These are phyloP conservation scores for Thymus mandschuricus DNA, from an alignment of 257 asterid species.

Conservation along the genomic window DNA sequence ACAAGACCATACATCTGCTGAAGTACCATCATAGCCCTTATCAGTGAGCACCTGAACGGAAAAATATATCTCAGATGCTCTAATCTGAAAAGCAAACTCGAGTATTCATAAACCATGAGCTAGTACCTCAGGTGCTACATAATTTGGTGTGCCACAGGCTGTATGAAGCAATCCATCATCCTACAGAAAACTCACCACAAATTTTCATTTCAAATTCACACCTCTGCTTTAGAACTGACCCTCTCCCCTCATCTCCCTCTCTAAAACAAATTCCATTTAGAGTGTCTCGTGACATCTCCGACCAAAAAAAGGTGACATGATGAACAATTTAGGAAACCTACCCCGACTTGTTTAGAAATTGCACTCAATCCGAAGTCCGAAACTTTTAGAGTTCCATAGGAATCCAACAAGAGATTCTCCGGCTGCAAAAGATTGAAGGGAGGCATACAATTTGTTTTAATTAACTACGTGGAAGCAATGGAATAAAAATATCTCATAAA, in stretches of 20 bases:
- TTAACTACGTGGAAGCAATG: not conserved
- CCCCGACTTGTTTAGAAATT: conserved; percentile 71
- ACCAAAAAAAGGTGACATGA: not conserved
- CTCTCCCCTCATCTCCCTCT: too few species aligned
- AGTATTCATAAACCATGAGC: conserved; percentile 23
- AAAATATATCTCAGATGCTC: conserved; percentile 33
- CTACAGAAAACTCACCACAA: conserved; percentile 41
- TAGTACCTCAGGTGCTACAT: conserved; percentile 87
- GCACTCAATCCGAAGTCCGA: conserved; percentile 90
- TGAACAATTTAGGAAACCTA: conserved; percentile 37
- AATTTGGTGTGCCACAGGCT: conserved; percentile 88
- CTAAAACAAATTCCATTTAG: too few species aligned
- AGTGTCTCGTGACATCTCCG: conserved; percentile 13
- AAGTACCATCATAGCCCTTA: conserved; percentile 79
- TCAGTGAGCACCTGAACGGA: conserved; percentile 59
- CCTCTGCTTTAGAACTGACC: too few species aligned
- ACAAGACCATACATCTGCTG: conserved; percentile 88
- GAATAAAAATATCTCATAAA: not conserved
- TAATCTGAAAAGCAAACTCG: conserved; percentile 24
- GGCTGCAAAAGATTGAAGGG: conserved; percentile 55
- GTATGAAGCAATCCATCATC: conserved; percentile 86
- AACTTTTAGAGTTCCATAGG: conserved; percentile 66
- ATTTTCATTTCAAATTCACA: not conserved
- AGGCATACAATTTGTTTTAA: conserved; percentile 11
- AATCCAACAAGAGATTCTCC: conserved; percentile 78